Conservation (phyloP, 2,329 filamentous ascomycete species). For the Helotiales sp. region DNA sequence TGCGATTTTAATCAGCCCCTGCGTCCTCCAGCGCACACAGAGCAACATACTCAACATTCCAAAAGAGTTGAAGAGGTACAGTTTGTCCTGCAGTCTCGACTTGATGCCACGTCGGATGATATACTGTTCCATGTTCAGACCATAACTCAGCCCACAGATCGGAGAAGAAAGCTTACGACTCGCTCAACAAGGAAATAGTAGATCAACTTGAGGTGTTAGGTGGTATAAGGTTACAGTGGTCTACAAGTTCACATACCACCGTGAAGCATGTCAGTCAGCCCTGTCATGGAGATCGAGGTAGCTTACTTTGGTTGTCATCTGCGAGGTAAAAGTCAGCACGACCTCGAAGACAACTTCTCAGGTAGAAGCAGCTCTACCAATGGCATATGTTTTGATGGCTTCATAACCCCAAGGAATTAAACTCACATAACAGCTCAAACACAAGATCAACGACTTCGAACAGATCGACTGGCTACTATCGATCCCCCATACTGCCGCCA, state of each 20-base stretch:
- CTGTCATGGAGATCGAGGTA: neutral
- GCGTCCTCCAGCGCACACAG: constrained; percentile 2
- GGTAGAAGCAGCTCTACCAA: too few relatives aligned
- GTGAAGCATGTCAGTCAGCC: neutral
- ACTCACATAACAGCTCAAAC: constrained; percentile 54
- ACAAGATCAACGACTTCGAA: constrained; percentile 58
- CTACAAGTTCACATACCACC: constrained; percentile 2
- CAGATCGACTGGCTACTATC: constrained; percentile 52
- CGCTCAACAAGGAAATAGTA: constrained; percentile 67
- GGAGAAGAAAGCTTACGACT: constrained; percentile 42
- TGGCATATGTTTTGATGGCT: neutral
- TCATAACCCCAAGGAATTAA: neutral
- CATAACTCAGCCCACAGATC: neutral
- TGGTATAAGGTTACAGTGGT: neutral
- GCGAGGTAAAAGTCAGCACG: neutral
- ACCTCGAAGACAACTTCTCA: neutral
- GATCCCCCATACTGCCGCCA: constrained; percentile 58
- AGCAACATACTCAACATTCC: constrained; percentile 49
- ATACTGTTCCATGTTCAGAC: constrained; percentile 21
- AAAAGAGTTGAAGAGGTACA: constrained; percentile 62
- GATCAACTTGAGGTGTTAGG: constrained; percentile 43
- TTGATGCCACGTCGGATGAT: constrained; percentile 57
- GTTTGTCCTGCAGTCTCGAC: constrained; percentile 52
- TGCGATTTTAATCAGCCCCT: constrained; percentile 16
- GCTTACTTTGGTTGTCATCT: constrained; percentile 58